Base-by-base conservation (phyloP, 345 rosid species). In the Corchorus olitorius region DNA sequence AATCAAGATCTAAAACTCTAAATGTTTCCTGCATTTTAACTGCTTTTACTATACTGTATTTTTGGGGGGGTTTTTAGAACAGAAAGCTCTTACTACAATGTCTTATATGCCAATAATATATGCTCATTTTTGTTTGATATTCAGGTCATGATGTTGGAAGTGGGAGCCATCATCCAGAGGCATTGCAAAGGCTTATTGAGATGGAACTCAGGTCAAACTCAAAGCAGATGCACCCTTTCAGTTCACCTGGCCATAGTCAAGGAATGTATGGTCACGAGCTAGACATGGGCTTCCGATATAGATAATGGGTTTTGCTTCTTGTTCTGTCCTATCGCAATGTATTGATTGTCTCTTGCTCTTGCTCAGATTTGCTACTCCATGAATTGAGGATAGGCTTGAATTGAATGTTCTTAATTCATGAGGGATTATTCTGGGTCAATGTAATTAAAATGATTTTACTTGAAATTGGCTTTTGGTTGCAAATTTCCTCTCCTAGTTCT, bases 101-200 rank as follows among this genome's bases (percentile, higher is more conserved):
- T 20, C 52, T 34, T 52, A 34, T 50, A 33, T 34, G 33, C 22
- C 33, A 53, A 53, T 52, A n/a, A 53, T 16, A 53, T 16, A 45
- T 62, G 6, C 5, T 39, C 10, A 17, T 13, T 14, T 71, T 22
- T 8, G 10, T 61, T 46, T 65, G 10, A 41, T 76, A 39, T 78
- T 52, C 85, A 93, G 97, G 79, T 83, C 67, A 91, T 35, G 88
- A 88, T 16, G 83, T 56, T 1, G 89, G 85, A 50, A 73, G 82
- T 39, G 87, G 88, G 78, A 81, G 75, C 79, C 83, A 75, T 77
- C 94, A 86, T 77, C 90, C 97, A 2, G 97, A 85, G 76, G 88
- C 90, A 53, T 88, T 92, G 70, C 97, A 89, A 76, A 83, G 92
- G 85, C 88, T 93, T 52, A 55, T 93, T 33, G 97, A 90, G 85